These are phyloP conservation scores for Linnemannia elongata DNA, from an alignment of 192 early-diverging fungal species.

Conservation along the genomic window DNA sequence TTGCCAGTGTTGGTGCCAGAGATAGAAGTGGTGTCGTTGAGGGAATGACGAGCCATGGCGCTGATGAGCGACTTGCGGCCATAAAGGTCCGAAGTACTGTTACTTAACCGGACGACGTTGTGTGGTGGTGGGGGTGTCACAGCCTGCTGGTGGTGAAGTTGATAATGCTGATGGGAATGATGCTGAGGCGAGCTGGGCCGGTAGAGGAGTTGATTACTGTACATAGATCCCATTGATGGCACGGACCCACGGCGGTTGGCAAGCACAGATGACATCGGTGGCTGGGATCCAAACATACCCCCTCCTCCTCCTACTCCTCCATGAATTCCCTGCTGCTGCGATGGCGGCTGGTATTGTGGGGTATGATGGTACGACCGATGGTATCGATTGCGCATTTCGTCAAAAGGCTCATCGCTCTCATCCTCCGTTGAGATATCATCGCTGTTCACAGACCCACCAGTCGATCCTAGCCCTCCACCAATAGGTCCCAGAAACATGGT, in stretches of 20 bases:
- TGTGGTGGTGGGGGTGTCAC: slow-evolving; percentile 19
- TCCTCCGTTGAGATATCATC: slow-evolving; percentile 55
- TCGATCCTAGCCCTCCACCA: slow-evolving; percentile 40
- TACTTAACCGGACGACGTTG: slow-evolving; percentile 34
- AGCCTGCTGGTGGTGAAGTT: slow-evolving; percentile 14
- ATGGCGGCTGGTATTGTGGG: background rate
- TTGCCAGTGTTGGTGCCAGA: slow-evolving; percentile 1
- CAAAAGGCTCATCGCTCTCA: slow-evolving; percentile 50
- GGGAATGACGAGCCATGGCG: slow-evolving; percentile 38
- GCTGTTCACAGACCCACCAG: slow-evolving; percentile 45
- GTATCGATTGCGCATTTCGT: slow-evolving; percentile 35
- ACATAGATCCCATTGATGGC: slow-evolving; percentile 52
- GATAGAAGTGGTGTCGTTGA: background rate
- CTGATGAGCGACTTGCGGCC: slow-evolving; percentile 46
- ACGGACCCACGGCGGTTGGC: slow-evolving; percentile 44
- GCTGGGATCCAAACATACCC: slow-evolving; percentile 1
- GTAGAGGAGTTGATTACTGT: slow-evolving; percentile 50
- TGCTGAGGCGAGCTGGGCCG: slow-evolving; percentile 21
- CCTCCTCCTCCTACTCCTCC: background rate
- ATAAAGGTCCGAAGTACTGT: slow-evolving; percentile 51
- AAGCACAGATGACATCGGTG: slow-evolving; percentile 4
- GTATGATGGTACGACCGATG: slow-evolving; percentile 22
- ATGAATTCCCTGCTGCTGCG: background rate
- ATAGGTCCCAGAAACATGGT: slow-evolving; percentile 53
- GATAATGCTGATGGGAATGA: background rate